Conservation (phyloP, 2,329 filamentous ascomycete species). For the Aspergillus sp. region DNA sequence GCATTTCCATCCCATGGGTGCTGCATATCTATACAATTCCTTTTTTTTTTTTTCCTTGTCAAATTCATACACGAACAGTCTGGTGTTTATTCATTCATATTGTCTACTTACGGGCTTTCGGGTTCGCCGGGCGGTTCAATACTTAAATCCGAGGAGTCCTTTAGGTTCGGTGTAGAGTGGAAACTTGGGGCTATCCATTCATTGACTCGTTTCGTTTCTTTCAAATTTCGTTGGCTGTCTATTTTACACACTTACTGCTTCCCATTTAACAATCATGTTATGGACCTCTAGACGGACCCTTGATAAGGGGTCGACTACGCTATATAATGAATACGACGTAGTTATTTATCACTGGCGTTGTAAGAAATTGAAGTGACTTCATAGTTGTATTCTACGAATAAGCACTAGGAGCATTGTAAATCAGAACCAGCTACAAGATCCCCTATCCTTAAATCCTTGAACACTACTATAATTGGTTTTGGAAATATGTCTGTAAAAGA, state of each 20-base stretch:
- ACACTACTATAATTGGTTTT: too few species aligned
- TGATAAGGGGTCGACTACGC: background rate
- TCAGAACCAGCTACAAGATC: background rate
- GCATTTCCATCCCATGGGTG: constrained; percentile 10
- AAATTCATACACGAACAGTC: constrained; percentile 11
- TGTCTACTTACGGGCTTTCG: constrained; percentile 5
- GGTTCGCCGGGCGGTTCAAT: constrained; percentile 13
- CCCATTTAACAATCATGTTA: background rate
- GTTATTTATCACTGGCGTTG: background rate
- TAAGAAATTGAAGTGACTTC: background rate
- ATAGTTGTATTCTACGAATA: background rate
- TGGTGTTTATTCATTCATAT: background rate
- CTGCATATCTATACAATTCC: constrained; percentile 10
- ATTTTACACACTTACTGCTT: background rate
- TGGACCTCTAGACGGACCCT: background rate
- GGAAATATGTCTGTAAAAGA: background rate
- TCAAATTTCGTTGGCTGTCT: background rate
- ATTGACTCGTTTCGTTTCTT: background rate
- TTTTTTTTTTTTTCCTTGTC: background rate
- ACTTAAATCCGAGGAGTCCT: constrained; percentile 6
- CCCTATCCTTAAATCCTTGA: background rate
- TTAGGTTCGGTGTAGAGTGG: constrained; percentile 8
- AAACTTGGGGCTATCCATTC: constrained; percentile 9
- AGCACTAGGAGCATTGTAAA: background rate
- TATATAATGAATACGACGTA: background rate